Base-by-base conservation (phyloP, 805 yeast species). In the Suhomyces pyralidae region DNA sequence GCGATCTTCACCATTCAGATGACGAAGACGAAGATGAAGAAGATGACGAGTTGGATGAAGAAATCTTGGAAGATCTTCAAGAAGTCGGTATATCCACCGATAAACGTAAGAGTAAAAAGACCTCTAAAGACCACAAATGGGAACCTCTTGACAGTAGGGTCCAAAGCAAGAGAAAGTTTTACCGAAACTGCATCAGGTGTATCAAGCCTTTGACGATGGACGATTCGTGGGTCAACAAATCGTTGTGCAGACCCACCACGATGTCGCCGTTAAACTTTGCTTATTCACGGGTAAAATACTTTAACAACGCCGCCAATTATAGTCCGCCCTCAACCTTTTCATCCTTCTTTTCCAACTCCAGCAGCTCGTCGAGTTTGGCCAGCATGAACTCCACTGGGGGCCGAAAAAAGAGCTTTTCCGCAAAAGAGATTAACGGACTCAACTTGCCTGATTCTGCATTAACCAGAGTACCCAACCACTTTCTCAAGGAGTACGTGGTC, bases 121-220 rank as follows among this genome's bases (percentile, higher is more conserved):
- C 20, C 3, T 36, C 49, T 8, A 22, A 22, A 10, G 49, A 49
- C 26, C 48, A 50, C 32, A 77, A 82, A 58, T 83, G 87, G 86
- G 62, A 58, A 6, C 87, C 86, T 1, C 60, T 65, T 7, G 50
- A 30, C 9, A 68, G 68, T 12, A 76, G 74, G 53, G 52, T 60
- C 2, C 64, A 58, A 25, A 67, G 68, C 54, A 64, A 71, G 46
- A 67, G 76, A 28, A 80, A 78, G 54, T 71, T 69, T 55, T 70
- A 79, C 43, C 73, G 79, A 45, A 82, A 82, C 61, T 77, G 84
- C 15, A 62, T 83, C 32, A 75, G 86, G 46, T 83, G 88, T 56
- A 80, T 83, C 24, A 80, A 75, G 57, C 80, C 85, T 3, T 68
- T 83, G 50, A 70, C 77, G 1, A 71, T 72, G 55, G 81, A 79